These are phyloP conservation scores for Fagus crenata DNA, from an alignment of 306 rosid genomes.

Conservation along the genomic window DNA sequence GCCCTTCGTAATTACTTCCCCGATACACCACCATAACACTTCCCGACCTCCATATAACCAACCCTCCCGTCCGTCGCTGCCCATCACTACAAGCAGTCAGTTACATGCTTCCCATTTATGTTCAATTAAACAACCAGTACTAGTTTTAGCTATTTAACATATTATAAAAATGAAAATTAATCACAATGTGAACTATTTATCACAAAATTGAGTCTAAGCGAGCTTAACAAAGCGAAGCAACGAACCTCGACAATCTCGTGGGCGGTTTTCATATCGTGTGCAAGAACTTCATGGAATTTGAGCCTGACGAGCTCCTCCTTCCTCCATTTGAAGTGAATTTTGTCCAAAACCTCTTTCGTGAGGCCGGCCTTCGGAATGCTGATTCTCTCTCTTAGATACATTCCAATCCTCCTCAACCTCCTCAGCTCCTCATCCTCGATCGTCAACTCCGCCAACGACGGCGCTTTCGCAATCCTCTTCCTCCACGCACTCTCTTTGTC, in stretches of 20 bases:
- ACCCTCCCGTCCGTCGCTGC: conserved; percentile 89
- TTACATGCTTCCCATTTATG: conserved; percentile 20
- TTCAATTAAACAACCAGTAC: not conserved
- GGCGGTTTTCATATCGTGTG: conserved; percentile 83
- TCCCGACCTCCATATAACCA: conserved; percentile 85
- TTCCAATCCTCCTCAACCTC: conserved; percentile 71
- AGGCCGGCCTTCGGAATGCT: conserved; percentile 84
- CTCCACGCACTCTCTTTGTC: conserved; percentile 45
- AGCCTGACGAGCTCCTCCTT: conserved; percentile 81
- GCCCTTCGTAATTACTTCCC: conserved; percentile 71
- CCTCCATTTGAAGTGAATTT: conserved; percentile 77
- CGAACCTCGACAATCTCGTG: conserved; percentile 83
- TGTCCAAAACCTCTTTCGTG: conserved; percentile 67
- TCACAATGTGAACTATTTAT: not conserved
- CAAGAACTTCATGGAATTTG: conserved; percentile 84
- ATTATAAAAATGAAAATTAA: not conserved
- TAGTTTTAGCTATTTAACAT: not conserved
- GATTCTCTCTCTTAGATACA: conserved; percentile 57
- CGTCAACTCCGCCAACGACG: conserved; percentile 72
- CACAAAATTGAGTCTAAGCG: not conserved
- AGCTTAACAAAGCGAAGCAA: not conserved
- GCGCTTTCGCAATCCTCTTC: conserved; percentile 54
- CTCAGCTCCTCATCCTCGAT: conserved; percentile 78
- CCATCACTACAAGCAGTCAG: conserved; percentile 60
- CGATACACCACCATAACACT: conserved; percentile 93